Base-by-base conservation (phyloP, 129 eudicot genomes). In the Tagetes patula region DNA sequence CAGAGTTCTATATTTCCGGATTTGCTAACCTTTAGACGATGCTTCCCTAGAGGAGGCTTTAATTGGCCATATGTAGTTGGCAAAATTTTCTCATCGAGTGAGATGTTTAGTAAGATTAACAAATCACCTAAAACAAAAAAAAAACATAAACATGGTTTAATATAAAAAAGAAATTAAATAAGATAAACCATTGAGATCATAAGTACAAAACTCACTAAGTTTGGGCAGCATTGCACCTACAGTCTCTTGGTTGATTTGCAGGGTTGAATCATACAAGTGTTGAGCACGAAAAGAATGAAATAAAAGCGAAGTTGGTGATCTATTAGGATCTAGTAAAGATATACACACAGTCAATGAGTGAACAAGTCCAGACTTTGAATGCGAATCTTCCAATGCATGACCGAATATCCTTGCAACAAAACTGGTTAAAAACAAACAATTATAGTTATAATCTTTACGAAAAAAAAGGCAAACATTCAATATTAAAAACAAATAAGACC, bases 11-110 rank as follows among this genome's bases (percentile, higher is more conserved):
- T 36, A 49, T 3, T 69, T 50, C 13, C 58, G 20, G 7, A 42
- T 27, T 31, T 68, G 67, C 81, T 42, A 78, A 92, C 98, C 98
- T 92, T 92, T 50, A 92, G 76, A 8, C 98, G 98, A 80, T 89
- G 89, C 75, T 89, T 89, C 31, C 98, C 98, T 31, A 92, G 91
- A 77, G 98, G 98, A 65, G 98, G 98, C 74, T 85, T 85, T 69
- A 92, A 49, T 73, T 92, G 94, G 63, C 98, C 98, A 84, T 85
- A 92, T 12, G 98, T 82, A 39, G 96, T 89, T 39, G 89, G 98
- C 73, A 92, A 76, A 71, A 92, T 38, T 77, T 87, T 92, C 69
- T 87, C 96, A 72, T 92, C 98, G 34, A 88, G 78, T 32, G 89
- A 81, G 59, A 92, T 87, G 49, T 76, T 89, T 82, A 92, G 75